A percentile compares a stretch with the other conserved stretches of the same genome.
These are phyloP conservation scores for Moringa oleifera DNA, from an alignment of 345 rosid species.

Conservation along the genomic window DNA sequence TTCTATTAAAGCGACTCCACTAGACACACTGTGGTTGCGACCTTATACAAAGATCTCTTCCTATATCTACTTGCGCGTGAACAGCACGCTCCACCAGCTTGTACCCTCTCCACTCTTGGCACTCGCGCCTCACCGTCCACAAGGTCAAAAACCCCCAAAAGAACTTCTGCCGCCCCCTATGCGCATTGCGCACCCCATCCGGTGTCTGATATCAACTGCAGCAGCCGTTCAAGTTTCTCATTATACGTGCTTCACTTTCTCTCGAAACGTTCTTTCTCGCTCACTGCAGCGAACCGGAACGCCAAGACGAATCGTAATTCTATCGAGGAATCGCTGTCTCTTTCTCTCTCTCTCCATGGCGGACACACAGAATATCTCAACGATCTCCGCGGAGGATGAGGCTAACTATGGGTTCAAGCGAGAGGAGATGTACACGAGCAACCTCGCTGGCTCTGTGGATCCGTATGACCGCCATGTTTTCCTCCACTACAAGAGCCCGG, in stretches of 20 bases:
- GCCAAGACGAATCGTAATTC: background rate
- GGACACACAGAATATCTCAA: slow-evolving; percentile 26
- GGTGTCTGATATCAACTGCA: slow-evolving; percentile 2
- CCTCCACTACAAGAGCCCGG: slow-evolving; percentile 55
- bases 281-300: slow-evolving; percentile 1
- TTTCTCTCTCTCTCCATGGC: slow-evolving; percentile 33
- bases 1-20: too few species aligned
- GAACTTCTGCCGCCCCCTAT: slow-evolving; percentile 11
- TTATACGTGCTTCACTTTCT: slow-evolving; percentile 1
- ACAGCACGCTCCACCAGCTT: background rate
- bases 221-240: background rate
- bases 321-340: background rate
- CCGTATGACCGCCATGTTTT: slow-evolving; percentile 79
- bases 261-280: slow-evolving; percentile 8
- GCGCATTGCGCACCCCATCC: slow-evolving; percentile 27
- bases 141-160: background rate
- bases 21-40: too few species aligned
- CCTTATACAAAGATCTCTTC: too few species aligned
- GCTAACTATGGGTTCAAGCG: slow-evolving; percentile 70
- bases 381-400: slow-evolving; percentile 44
- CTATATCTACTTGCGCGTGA: too few species aligned
- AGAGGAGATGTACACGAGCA: slow-evolving; percentile 66
- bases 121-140: background rate
- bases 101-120: slow-evolving; percentile 5
- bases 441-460: slow-evolving; percentile 59